Conservation (phyloP, 2,329 filamentous ascomycete species). For the Mycosphaerelloides madeirae region DNA sequence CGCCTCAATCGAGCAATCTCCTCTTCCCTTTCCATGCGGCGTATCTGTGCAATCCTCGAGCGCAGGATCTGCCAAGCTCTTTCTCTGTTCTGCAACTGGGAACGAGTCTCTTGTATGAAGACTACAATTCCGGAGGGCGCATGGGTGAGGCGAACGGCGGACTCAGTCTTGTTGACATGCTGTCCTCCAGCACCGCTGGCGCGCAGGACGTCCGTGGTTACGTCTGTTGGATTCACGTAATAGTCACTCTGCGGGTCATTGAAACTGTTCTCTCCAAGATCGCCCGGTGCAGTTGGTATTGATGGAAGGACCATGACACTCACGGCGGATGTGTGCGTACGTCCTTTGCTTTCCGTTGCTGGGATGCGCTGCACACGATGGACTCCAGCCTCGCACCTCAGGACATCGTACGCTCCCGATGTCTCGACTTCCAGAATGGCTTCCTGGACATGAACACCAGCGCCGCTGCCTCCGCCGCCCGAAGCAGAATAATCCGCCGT, state of each 20-base stretch:
- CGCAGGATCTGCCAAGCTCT: constrained; percentile 82
- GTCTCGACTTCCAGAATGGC: constrained; percentile 79
- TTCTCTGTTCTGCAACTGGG: constrained; percentile 83
- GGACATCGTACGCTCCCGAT: constrained; percentile 70
- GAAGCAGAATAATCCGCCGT: constrained; percentile 54
- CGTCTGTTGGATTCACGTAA: constrained; percentile 79
- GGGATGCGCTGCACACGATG: constrained; percentile 93
- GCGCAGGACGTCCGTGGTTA: constrained; percentile 82
- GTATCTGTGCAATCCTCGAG: constrained; percentile 72
- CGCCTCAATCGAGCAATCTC: constrained; percentile 69
- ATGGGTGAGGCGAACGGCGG: constrained; percentile 88
- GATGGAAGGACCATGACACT: constrained; percentile 88
- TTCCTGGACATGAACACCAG: constrained; percentile 71
- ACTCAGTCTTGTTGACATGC: constrained; percentile 98
- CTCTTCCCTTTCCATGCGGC: constrained; percentile 78
- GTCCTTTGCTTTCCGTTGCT: constrained; percentile 81
- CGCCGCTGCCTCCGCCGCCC: constrained; percentile 50
- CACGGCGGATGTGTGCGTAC: constrained; percentile 89
- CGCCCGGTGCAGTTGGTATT: constrained; percentile 57
- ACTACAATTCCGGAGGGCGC: constrained; percentile 80
- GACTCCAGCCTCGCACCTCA: constrained; percentile 87
- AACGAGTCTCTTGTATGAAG: constrained; percentile 86
- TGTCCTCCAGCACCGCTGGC: constrained; percentile 89
- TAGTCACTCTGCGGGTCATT: constrained; percentile 88
- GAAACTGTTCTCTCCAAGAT: constrained; percentile 54